phyloP scores from a whole-genome alignment of 805 yeast genomes.

The Nakazawaea laoshanensis region DNA sequence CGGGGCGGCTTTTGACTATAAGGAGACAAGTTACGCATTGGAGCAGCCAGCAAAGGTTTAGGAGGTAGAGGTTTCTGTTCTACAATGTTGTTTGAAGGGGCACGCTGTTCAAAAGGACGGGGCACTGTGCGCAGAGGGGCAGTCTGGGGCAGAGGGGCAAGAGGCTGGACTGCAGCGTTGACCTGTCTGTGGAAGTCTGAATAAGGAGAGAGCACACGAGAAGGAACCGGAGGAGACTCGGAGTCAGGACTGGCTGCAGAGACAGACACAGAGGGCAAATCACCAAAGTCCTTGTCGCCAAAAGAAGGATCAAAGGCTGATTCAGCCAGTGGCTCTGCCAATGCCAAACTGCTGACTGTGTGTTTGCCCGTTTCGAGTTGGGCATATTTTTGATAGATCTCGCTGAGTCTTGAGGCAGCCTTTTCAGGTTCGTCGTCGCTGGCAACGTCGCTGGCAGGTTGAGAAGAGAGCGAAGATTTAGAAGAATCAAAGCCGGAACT shows the following conservation, averaged over 20 bases:
- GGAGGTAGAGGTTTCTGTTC: conserved; percentile 12
- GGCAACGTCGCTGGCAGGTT: conserved; percentile 1
- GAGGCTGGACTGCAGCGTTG: conserved; percentile 17
- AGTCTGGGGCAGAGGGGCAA: neutral
- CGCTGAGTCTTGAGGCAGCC: too few species aligned
- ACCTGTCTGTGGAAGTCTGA: conserved; percentile 24
- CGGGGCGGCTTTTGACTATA: conserved; percentile 1
- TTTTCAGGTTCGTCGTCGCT: neutral
- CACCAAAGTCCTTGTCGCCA: conserved; percentile 11
- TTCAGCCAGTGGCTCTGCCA: too few species aligned
- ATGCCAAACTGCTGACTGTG: conserved; percentile 1
- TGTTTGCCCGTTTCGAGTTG: conserved; percentile 6
- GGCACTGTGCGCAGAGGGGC: conserved; percentile 1
- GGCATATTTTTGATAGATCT: conserved; percentile 11
- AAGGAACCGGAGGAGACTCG: conserved; percentile 11
- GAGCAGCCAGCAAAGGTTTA: conserved; percentile 10
- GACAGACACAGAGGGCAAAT: conserved; percentile 4
- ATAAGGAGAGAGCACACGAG: conserved; percentile 24
- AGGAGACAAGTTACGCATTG: conserved; percentile 5
- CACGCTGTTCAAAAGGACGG: conserved; percentile 13
- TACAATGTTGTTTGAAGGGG: conserved; percentile 19
- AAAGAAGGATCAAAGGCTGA: conserved; percentile 12
- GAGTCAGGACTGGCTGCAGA: conserved; percentile 3
- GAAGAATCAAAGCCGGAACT: conserved; percentile 5
- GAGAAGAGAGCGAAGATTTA: conserved; percentile 5